A percentile compares a stretch with the other conserved stretches of the same genome.
phyloP scores from a whole-genome alignment of 306 rosid species.

The Comarum palustre region DNA sequence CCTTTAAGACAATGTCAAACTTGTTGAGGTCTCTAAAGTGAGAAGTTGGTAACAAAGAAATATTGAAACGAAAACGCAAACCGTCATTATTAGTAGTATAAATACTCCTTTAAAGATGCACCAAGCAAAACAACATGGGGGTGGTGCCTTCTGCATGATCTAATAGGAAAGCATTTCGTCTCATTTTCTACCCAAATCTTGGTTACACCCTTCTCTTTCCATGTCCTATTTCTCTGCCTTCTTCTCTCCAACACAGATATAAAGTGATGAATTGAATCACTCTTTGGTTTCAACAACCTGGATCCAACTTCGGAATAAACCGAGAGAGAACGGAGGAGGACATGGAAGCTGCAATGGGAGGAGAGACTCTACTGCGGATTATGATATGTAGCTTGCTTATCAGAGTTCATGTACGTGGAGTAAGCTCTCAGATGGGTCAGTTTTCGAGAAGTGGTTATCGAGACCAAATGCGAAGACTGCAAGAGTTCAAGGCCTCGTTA shows the following conservation, averaged over 20 bases:
- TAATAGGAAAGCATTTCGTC: constrained; percentile 28
- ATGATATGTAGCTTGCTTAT: constrained; percentile 28
- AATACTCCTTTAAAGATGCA: neutral
- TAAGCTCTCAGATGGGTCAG: constrained; percentile 17
- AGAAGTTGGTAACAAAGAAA: constrained; percentile 37
- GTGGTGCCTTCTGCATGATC: constrained; percentile 49
- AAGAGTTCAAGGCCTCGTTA: constrained; percentile 43
- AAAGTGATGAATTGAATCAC: constrained; percentile 21
- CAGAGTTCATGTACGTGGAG: constrained; percentile 24
- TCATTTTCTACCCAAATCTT: constrained; percentile 42
- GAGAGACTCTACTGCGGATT: constrained; percentile 18
- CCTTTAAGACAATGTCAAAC: constrained; percentile 41
- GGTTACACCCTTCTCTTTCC: constrained; percentile 47
- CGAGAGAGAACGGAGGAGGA: constrained; percentile 1
- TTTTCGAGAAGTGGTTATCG: constrained; percentile 18
- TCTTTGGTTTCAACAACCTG: constrained; percentile 28
- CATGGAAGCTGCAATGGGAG: constrained; percentile 32
- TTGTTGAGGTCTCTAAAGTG: constrained; percentile 38
- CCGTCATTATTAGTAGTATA: neutral
- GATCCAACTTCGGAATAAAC: constrained; percentile 2
- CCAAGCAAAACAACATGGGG: constrained; percentile 1
- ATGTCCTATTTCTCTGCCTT: constrained; percentile 26
- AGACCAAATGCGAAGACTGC: constrained; percentile 32
- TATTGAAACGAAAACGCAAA: neutral
- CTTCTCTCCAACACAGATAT: constrained; percentile 22